A percentile compares a stretch with the other conserved stretches of the same genome.
These are phyloP conservation scores for Chalciporus sp. DNA, from an alignment of 1,284 basidiomycete species.

Conservation along the genomic window DNA sequence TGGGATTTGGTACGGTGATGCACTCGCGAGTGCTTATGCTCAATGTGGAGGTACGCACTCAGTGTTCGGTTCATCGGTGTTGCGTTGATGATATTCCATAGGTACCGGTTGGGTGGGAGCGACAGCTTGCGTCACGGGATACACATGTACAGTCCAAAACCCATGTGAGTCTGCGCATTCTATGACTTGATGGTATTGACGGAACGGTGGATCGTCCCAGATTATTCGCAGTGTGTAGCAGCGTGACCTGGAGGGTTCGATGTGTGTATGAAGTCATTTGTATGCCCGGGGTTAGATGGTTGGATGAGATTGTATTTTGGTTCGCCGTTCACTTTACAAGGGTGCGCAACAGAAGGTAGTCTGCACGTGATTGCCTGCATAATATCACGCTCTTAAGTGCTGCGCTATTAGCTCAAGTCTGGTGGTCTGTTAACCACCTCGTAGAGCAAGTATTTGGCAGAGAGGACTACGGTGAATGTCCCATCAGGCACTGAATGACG, in stretches of 20 bases:
- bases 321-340: too few species aligned
- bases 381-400: too few species aligned
- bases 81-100: neutral
- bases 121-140: too few species aligned
- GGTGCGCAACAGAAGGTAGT: too few species aligned
- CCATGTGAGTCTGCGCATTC: too few species aligned
- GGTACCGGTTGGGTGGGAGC: neutral
- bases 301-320: too few species aligned
- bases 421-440: neutral
- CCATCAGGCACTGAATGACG: neutral
- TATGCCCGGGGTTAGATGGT: neutral
- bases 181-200: too few species aligned
- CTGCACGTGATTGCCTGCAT: neutral
- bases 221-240: neutral
- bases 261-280: neutral
- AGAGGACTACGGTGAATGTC: too few species aligned
- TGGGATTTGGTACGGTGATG: conserved; percentile 13
- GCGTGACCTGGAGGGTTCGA: neutral
- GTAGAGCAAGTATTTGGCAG: neutral
- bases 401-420: neutral
- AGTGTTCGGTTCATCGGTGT: neutral
- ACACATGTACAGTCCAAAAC: neutral
- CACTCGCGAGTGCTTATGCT: neutral
- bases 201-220: neutral
- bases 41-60: neutral